Conservation (phyloP, 2,329 filamentous ascomycete species). For the Aspergillus sp. region DNA sequence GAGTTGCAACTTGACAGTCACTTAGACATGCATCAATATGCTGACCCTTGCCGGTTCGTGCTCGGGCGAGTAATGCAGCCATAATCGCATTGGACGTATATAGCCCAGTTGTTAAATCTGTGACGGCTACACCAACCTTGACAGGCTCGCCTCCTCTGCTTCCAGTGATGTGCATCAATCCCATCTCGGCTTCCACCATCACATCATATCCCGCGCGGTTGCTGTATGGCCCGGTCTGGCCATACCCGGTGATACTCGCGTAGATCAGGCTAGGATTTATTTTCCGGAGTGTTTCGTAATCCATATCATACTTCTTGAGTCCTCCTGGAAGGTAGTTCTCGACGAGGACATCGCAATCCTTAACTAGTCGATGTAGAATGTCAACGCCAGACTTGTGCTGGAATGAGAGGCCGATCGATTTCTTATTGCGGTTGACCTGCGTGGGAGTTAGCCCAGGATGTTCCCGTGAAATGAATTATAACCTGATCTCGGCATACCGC, state of each 20-base stretch:
- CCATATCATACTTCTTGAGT: slow-evolving; percentile 85
- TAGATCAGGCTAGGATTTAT: slow-evolving; percentile 90
- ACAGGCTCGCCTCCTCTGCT: slow-evolving; percentile 84
- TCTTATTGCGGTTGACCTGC: slow-evolving; percentile 95
- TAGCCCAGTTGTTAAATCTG: slow-evolving; percentile 89
- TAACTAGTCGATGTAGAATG: slow-evolving; percentile 80
- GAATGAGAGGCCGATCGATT: slow-evolving; percentile 88
- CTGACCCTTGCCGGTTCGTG: slow-evolving; percentile 75
- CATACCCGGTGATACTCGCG: slow-evolving; percentile 94
- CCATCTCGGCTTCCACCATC: slow-evolving; percentile 98
- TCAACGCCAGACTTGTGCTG: slow-evolving; percentile 79
- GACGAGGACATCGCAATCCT: slow-evolving; percentile 86
- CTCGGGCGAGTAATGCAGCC: slow-evolving; percentile 80
- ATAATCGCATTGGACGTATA: slow-evolving; percentile 96
- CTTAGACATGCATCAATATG: slow-evolving; percentile 89
- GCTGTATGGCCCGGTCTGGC: slow-evolving; percentile 88
- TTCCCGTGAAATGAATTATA: not conserved
- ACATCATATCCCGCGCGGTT: slow-evolving; percentile 93
- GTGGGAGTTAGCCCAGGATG: slow-evolving; percentile 5
- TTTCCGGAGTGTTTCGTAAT: slow-evolving; percentile 75
- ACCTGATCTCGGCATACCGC: slow-evolving; percentile 57
- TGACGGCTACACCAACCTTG: slow-evolving; percentile 96
- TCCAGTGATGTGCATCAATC: slow-evolving; percentile 97
- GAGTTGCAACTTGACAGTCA: slow-evolving; percentile 90
- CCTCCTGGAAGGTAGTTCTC: slow-evolving; percentile 95